These are phyloP conservation scores for Zygoascus sp. DNA, from an alignment of 1,139 yeast species.

Conservation along the genomic window DNA sequence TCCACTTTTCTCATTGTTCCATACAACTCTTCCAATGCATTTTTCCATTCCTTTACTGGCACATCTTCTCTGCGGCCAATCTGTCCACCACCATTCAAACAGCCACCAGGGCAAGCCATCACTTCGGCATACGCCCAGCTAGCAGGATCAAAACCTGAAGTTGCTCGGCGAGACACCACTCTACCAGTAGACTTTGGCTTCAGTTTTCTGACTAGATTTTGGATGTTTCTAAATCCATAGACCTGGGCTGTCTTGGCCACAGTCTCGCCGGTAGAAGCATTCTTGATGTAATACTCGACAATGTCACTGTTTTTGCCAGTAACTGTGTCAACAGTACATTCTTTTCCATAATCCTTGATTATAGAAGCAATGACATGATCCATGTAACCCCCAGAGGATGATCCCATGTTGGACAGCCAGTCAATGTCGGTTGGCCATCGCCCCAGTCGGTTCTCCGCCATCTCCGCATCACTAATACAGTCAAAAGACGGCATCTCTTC, in stretches of 20 bases:
- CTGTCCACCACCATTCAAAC: conserved; percentile 97
- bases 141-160: conserved; percentile 46
- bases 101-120: conserved; percentile 98
- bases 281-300: conserved; percentile 57
- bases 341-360: conserved; percentile 23
- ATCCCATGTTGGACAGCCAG: conserved; percentile 75
- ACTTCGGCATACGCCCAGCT: conserved; percentile 83
- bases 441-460: background rate
- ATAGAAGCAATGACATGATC: conserved; percentile 26
- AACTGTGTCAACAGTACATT: conserved; percentile 28
- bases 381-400: conserved; percentile 77
- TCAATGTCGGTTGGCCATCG: conserved; percentile 30
- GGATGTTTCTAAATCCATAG: conserved; percentile 92
- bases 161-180: conserved; percentile 19
- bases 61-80: conserved; percentile 47
- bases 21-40: conserved; percentile 32
- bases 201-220: conserved; percentile 80
- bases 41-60: conserved; percentile 34
- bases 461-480: conserved; percentile 16
- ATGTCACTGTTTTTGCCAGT: conserved; percentile 76
- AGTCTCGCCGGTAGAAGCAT: conserved; percentile 33
- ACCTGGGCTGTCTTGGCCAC: conserved; percentile 64
- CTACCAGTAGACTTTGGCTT: conserved; percentile 38
- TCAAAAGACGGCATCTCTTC: conserved; percentile 30
- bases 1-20: conserved; percentile 22